phyloP scores from a whole-genome alignment of 371 early-diverging fungal species.

The Rhizopus sp. region DNA sequence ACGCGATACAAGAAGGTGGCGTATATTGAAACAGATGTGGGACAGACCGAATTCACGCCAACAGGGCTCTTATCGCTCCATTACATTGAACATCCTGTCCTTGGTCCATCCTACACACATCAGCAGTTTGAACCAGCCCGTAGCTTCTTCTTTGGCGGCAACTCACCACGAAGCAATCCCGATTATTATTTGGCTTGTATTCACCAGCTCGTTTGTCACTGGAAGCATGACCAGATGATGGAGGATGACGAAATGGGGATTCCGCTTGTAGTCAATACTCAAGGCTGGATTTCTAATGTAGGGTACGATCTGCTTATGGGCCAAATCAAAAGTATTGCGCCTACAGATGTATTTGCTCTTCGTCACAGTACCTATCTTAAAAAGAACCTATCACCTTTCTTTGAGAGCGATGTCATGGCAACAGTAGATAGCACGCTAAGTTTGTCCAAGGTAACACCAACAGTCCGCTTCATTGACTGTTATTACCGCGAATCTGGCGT shows the following conservation, averaged over 20 bases:
- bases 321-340: conserved; percentile 50
- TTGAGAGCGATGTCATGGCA: conserved; percentile 25
- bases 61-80: conserved; percentile 73
- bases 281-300: conserved; percentile 82
- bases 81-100: conserved; percentile 60
- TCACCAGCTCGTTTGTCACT: conserved; percentile 55
- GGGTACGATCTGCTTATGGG: conserved; percentile 71
- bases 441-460: conserved; percentile 9
- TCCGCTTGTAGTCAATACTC: conserved; percentile 82
- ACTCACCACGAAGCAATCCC: conserved; percentile 66
- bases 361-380: conserved; percentile 8
- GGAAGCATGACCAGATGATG: conserved; percentile 34
- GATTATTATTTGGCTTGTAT: conserved; percentile 69
- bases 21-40: conserved; percentile 81
- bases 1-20: conserved; percentile 59
- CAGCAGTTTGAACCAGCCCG: conserved; percentile 54
- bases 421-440: neutral
- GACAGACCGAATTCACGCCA: conserved; percentile 82
- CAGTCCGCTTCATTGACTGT: conserved; percentile 23
- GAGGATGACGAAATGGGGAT: conserved; percentile 26
- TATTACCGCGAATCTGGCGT: conserved; percentile 7
- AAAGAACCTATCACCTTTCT: conserved; percentile 39
- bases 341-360: conserved; percentile 57
- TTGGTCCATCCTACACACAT: conserved; percentile 82
- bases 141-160: conserved; percentile 68